Percentiles rank a stretch among this genome's conserved stretches.
phyloP scores from a whole-genome alignment of 2,329 filamentous ascomycete genomes.

The Botrytis medusae region DNA sequence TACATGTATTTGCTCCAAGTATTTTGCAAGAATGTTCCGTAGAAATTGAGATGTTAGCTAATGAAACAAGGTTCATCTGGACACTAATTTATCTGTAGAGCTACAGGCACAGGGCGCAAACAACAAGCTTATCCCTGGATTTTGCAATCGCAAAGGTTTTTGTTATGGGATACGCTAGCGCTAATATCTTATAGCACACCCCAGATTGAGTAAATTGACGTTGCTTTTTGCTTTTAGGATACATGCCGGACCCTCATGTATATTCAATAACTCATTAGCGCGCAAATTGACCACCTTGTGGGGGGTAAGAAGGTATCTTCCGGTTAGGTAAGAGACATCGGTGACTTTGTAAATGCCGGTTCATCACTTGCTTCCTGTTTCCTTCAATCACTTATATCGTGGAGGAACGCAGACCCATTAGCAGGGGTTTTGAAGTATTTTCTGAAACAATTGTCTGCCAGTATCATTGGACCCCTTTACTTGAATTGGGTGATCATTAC shows the following conservation, averaged over 20 bases:
- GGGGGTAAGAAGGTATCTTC: background rate
- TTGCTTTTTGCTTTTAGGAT: background rate
- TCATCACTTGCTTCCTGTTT: background rate
- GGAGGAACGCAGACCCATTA: background rate
- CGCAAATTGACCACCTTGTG: background rate
- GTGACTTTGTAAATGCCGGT: background rate
- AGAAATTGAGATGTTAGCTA: background rate
- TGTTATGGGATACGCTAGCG: background rate
- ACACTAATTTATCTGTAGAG: background rate
- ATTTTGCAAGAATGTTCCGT: background rate
- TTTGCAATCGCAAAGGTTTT: background rate
- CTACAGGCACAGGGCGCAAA: background rate
- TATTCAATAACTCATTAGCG: background rate
- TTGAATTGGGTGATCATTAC: background rate
- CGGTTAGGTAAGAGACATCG: background rate
- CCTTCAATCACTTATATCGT: background rate
- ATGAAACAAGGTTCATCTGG: slow-evolving; percentile 7
- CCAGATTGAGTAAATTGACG: slow-evolving; percentile 3
- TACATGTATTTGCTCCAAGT: background rate
- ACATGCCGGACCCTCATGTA: background rate
- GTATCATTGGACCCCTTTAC: background rate
- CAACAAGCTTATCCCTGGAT: background rate
- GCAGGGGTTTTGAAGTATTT: background rate
- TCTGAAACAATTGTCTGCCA: slow-evolving; percentile 2
- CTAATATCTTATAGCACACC: background rate